Conservation (phyloP, 2,329 filamentous ascomycete species). For the Mycogone perniciosa region DNA sequence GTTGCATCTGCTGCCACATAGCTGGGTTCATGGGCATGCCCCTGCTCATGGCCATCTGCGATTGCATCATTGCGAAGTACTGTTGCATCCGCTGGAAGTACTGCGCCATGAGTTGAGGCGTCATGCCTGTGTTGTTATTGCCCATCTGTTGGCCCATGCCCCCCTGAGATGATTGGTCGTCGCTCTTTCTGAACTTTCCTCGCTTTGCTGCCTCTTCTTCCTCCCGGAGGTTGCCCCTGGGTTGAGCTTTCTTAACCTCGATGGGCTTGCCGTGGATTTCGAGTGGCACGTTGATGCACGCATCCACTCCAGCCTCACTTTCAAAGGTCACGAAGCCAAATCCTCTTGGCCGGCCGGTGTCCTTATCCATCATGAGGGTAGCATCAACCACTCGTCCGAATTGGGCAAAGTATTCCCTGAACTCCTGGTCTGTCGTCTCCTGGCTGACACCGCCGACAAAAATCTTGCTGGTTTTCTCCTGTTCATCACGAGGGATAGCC, state of each 20-base stretch:
- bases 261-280: conserved; percentile 95
- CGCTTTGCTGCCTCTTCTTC: conserved; percentile 69
- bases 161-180: conserved; percentile 36
- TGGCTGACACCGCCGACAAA: conserved; percentile 97
- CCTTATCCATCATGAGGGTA: conserved; percentile 99
- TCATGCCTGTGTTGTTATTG: conserved; percentile 61
- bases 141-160: conserved; percentile 38
- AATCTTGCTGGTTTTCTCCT: conserved; percentile 97
- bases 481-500: conserved; percentile 93
- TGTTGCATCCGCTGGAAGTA: conserved; percentile 99
- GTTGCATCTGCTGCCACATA: conserved; percentile 71
- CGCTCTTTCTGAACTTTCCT: conserved; percentile 53
- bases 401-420: conserved; percentile 93
- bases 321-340: conserved; percentile 99
- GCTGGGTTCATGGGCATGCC: conserved; percentile 66
- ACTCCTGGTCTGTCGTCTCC: conserved; percentile 92
- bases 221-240: conserved; percentile 86
- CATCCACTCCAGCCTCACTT: conserved; percentile 88
- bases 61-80: conserved; percentile 92
- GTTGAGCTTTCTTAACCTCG: conserved; percentile 97
- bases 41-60: conserved; percentile 81
- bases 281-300: conserved; percentile 74
- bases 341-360: conserved; percentile 90
- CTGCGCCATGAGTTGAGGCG: conserved; percentile 94
- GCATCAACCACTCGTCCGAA: conserved; percentile 96